A percentile compares a stretch with the other conserved stretches of the same genome.
Evolutionary conservation across 2,329 filamentous ascomycete species (phyloP).

Genomic region (Ceratocystis colombiana): DNA sequence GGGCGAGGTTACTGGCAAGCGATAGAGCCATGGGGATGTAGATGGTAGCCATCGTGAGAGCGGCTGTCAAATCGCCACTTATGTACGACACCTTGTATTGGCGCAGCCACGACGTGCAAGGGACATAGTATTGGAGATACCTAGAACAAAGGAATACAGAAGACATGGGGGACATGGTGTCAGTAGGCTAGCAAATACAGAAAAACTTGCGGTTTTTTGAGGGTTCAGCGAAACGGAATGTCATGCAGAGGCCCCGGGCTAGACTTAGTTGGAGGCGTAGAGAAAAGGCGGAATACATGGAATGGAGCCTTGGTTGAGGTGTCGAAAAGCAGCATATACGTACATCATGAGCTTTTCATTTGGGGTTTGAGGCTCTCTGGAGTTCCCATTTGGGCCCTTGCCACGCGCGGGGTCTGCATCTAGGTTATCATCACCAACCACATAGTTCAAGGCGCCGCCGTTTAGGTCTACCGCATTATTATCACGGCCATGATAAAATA

Average conservation of each 20-base stretch:
- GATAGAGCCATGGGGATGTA: constrained; percentile 97
- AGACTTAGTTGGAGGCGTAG: neutral
- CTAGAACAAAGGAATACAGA: constrained; percentile 35
- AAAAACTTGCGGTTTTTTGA: no score
- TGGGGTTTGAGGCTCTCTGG: constrained; percentile 5
- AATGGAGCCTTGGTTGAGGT: neutral
- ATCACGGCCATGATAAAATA: constrained; percentile 15
- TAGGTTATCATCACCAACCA: neutral
- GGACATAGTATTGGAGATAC: constrained; percentile 89
- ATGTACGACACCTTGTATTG: constrained; percentile 78
- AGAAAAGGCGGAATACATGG: neutral
- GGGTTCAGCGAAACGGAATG: no score
- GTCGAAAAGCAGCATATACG: neutral
- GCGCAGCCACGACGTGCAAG: constrained; percentile 77
- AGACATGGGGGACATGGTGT: neutral
- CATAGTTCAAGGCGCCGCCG: constrained; percentile 1
- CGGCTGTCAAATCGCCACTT: constrained; percentile 75
- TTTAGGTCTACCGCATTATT: neutral
- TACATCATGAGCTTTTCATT: constrained; percentile 21
- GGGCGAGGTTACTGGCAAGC: constrained; percentile 80
- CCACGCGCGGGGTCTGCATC: neutral
- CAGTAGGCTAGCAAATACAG: neutral
- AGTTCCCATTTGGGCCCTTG: neutral
- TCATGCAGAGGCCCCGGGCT: no score
- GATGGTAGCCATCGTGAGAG: constrained; percentile 94